Percentiles rank a stretch among this genome's conserved stretches.
phyloP scores from a whole-genome alignment of 164 flowering plant species.

The Akebia trifoliata region DNA sequence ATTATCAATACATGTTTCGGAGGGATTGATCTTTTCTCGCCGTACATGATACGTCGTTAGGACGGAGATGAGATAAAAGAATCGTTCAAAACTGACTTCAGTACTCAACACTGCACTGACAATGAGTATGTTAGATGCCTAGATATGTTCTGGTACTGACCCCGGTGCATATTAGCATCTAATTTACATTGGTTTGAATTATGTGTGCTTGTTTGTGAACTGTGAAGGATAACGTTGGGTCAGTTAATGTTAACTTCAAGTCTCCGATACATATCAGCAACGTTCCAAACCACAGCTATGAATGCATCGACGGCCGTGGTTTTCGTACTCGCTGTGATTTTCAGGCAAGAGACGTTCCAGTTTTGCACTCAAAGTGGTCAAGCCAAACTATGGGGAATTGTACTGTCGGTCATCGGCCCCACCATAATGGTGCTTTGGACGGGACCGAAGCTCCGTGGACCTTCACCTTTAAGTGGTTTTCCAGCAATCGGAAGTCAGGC shows the following conservation, averaged over 20 bases:
- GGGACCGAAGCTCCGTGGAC: constrained; percentile 4
- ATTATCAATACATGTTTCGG: no score
- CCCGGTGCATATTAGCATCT: not conserved
- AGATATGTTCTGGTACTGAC: no score
- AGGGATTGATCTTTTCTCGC: no score
- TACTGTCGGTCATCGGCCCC: constrained; percentile 1
- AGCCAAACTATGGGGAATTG: constrained; percentile 13
- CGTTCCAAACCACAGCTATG: constrained; percentile 2
- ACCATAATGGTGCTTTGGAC: constrained; percentile 8
- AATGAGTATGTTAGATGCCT: no score
- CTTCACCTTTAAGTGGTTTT: not conserved
- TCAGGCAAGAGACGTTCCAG: constrained; percentile 5
- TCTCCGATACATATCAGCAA: constrained; percentile 4
- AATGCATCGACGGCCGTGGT: not conserved
- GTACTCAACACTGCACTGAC: no score
- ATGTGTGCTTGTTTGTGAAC: no score
- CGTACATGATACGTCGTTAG: no score
- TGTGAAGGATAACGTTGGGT: constrained; percentile 8
- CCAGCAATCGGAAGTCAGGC: not conserved
- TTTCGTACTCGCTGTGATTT: constrained; percentile 7
- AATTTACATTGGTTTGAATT: not conserved
- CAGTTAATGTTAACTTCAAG: constrained; percentile 11
- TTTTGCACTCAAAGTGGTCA: constrained; percentile 6
- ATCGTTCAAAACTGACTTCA: no score
- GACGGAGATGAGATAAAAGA: no score